phyloP scores from a whole-genome alignment of 2,329 filamentous ascomycete species.

The Fusarium sororula region DNA sequence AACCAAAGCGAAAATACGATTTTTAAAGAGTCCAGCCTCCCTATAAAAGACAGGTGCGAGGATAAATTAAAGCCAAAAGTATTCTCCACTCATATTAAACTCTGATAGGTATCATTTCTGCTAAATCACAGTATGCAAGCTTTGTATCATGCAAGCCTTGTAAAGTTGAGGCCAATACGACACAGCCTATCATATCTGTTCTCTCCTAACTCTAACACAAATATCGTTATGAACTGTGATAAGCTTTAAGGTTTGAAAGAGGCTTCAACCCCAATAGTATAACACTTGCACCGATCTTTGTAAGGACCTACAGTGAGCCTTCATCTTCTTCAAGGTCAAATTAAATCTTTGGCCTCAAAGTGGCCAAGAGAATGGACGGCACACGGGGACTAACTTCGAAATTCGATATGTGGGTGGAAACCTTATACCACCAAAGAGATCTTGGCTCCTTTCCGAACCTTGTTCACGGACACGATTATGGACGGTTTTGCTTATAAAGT shows the following conservation, averaged over 20 bases:
- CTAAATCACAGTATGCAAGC: neutral
- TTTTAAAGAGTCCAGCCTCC: neutral
- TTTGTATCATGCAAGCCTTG: no score
- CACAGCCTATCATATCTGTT: no score
- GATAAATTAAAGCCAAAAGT: neutral
- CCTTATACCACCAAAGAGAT: neutral
- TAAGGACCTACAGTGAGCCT: fast-evolving
- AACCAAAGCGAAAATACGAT: neutral
- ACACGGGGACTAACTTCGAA: neutral
- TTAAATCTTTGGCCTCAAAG: neutral
- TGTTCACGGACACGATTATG: neutral
- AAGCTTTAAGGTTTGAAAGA: neutral
- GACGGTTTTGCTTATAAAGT: no score
- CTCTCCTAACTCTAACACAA: no score
- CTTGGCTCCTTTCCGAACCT: neutral
- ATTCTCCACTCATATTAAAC: no score
- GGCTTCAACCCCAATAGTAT: neutral
- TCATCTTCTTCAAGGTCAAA: no score
- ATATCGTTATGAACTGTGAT: neutral
- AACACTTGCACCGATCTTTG: neutral
- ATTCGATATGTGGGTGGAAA: neutral
- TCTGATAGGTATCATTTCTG: fast-evolving
- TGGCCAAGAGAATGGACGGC: fast-evolving
- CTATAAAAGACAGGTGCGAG: no score
- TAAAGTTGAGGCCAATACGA: fast-evolving